Evolutionary conservation across 345 rosid species (phyloP).

Genomic region (Excoecaria agallocha): DNA sequence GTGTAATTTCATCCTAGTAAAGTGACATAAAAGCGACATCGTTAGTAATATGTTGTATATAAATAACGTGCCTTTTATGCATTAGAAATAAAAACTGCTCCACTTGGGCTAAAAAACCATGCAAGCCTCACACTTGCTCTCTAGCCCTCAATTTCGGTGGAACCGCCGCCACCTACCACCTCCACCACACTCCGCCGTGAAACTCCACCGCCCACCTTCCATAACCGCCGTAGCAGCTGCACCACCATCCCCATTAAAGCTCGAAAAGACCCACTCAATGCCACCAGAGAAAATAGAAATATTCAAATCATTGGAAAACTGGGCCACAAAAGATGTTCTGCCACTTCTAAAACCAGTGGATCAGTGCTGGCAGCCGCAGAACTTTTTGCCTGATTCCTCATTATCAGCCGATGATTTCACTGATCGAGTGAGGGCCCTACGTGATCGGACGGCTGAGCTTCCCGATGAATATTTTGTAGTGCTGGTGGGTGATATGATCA

Average conservation of each 20-base stretch:
- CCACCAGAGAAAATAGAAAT: constrained; percentile 59
- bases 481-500: constrained; percentile 79
- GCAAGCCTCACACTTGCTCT: constrained; percentile 36
- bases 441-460: constrained; percentile 48
- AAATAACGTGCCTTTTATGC: too few relatives aligned
- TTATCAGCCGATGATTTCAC: constrained; percentile 41
- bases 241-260: constrained; percentile 18
- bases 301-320: constrained; percentile 60
- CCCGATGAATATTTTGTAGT: constrained; percentile 75
- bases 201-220: background rate
- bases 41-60: too few relatives aligned
- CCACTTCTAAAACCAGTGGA: constrained; percentile 72
- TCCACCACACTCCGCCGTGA: constrained; percentile 11
- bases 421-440: constrained; percentile 53
- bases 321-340: constrained; percentile 51
- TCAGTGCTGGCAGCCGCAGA: constrained; percentile 66
- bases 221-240: constrained; percentile 40
- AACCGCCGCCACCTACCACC: constrained; percentile 3
- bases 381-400: constrained; percentile 52
- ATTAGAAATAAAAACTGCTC: too few relatives aligned
- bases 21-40: too few relatives aligned
- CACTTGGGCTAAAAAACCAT: constrained; percentile 15
- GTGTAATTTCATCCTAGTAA: too few relatives aligned
- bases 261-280: constrained; percentile 52
- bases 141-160: constrained; percentile 7